Percentiles rank a stretch among this genome's conserved stretches.
These are phyloP conservation scores for Plantago lanceolata DNA, from an alignment of 305 asterid species.

Conservation along the genomic window DNA sequence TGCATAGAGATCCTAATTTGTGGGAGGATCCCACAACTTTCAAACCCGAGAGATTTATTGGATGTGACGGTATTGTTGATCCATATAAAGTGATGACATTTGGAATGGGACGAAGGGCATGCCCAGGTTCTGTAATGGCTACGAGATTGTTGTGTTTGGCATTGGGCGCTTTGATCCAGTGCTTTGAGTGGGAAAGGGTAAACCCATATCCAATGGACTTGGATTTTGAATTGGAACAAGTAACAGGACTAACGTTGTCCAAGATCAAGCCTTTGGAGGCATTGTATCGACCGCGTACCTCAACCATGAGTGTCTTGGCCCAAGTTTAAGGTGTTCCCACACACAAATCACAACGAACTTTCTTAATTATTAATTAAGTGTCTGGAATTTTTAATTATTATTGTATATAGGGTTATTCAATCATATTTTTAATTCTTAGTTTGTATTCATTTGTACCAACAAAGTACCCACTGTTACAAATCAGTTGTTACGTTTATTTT, in stretches of 20 bases:
- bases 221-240: not conserved
- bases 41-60: conserved; percentile 33
- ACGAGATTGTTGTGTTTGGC: conserved; percentile 37
- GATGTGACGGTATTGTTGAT: conserved; percentile 17
- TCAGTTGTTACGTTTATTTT: too few species aligned
- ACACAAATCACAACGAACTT: too few species aligned
- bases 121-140: conserved; percentile 37
- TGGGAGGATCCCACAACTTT: conserved; percentile 33
- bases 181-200: conserved; percentile 39
- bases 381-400: too few species aligned
- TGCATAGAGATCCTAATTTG: conserved; percentile 33
- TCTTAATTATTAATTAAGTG: too few species aligned
- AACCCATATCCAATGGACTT: conserved; percentile 28
- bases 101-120: conserved; percentile 40
- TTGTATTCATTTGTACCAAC: too few species aligned
- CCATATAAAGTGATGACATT: conserved; percentile 32
- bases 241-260: conserved; percentile 24
- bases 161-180: conserved; percentile 31
- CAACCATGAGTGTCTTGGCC: conserved; percentile 17
- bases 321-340: conserved; percentile 21
- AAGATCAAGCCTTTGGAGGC: conserved; percentile 31
- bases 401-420: too few species aligned
- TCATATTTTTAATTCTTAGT: too few species aligned
- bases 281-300: conserved; percentile 29
- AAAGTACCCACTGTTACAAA: too few species aligned